phyloP scores from a whole-genome alignment of 2,329 filamentous ascomycete species.

The Nemania sp. region DNA sequence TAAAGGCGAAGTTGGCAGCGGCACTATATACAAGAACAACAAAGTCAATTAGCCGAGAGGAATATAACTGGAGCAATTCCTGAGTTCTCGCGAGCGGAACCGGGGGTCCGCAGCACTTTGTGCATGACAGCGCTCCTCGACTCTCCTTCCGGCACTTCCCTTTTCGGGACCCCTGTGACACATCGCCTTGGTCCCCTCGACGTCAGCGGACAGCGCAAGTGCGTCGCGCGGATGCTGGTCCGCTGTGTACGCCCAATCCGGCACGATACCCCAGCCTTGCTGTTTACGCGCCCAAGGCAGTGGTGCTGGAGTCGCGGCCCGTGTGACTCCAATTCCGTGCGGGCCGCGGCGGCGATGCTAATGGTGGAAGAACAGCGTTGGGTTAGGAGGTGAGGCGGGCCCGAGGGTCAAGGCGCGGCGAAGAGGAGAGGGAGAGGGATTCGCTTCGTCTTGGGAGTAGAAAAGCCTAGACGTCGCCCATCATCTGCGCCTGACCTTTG shows the following conservation, averaged over 20 bases:
- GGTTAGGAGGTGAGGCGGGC: slow-evolving; percentile 19
- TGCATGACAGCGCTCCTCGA: slow-evolving; percentile 19
- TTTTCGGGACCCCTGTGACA: slow-evolving; percentile 19
- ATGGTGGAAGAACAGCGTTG: slow-evolving; percentile 33
- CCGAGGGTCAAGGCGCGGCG: slow-evolving; percentile 13
- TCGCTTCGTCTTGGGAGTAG: slow-evolving; percentile 15
- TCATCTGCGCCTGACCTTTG: not conserved
- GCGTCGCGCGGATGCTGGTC: slow-evolving; percentile 19
- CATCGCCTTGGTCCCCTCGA: not conserved
- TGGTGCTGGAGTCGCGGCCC: slow-evolving; percentile 33
- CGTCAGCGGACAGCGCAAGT: slow-evolving; percentile 11
- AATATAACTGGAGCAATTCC: slow-evolving; percentile 23
- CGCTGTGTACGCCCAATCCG: slow-evolving; percentile 7
- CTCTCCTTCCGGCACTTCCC: slow-evolving; percentile 35
- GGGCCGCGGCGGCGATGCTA: slow-evolving; percentile 17
- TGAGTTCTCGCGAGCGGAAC: slow-evolving; percentile 27
- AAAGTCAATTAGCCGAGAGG: slow-evolving; percentile 29
- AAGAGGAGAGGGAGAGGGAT: not conserved
- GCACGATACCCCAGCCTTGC: slow-evolving; percentile 24
- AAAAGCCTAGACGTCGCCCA: slow-evolving; percentile 22
- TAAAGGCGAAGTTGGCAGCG: slow-evolving; percentile 1
- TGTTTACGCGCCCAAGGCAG: not conserved
- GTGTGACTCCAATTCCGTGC: slow-evolving; percentile 30
- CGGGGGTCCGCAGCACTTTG: slow-evolving; percentile 24
- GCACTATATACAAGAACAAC: slow-evolving; percentile 15